Conservation (phyloP, 2,329 filamentous ascomycete species). For the Trichoderma cornu-damae region DNA sequence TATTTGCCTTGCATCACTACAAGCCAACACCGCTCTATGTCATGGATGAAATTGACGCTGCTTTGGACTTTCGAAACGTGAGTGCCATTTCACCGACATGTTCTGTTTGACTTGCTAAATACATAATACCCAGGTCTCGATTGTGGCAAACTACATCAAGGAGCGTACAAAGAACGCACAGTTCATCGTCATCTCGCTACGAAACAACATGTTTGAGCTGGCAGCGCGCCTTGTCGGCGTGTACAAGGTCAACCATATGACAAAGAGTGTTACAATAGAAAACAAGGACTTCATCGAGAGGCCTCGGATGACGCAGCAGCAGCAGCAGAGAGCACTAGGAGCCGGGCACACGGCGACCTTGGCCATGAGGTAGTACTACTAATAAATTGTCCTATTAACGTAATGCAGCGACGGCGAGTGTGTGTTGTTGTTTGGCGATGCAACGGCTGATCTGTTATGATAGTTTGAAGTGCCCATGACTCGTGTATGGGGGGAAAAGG, state of each 20-base stretch:
- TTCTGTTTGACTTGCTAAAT: background rate
- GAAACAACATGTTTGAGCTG: slow-evolving; percentile 99
- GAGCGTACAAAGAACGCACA: slow-evolving; percentile 98
- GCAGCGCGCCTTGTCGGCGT: slow-evolving; percentile 93
- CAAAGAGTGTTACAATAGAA: slow-evolving; percentile 85
- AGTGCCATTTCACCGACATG: slow-evolving; percentile 38
- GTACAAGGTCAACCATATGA: slow-evolving; percentile 99
- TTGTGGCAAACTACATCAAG: slow-evolving; percentile 98
- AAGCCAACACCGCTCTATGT: slow-evolving; percentile 97
- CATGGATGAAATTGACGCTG: slow-evolving; percentile 99
- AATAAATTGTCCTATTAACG: background rate
- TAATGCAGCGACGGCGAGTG: background rate
- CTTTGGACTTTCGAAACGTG: slow-evolving; percentile 95
- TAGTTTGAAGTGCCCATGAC: slow-evolving; percentile 14
- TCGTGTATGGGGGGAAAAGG: background rate
- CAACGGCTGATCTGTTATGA: background rate
- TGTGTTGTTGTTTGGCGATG: background rate
- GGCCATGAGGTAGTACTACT: slow-evolving; percentile 30
- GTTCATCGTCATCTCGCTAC: slow-evolving; percentile 94
- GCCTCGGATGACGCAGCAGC: slow-evolving; percentile 31
- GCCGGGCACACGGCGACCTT: slow-evolving; percentile 33
- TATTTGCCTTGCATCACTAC: slow-evolving; percentile 98
- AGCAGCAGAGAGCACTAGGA: slow-evolving; percentile 26
- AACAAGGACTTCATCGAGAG: slow-evolving; percentile 68
- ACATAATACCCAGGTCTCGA: slow-evolving; percentile 65